Percentiles rank a stretch among this genome's conserved stretches.
These are phyloP conservation scores for Picea sitchensis DNA, from an alignment of 75 land plant genomes.

Conservation along the genomic window DNA sequence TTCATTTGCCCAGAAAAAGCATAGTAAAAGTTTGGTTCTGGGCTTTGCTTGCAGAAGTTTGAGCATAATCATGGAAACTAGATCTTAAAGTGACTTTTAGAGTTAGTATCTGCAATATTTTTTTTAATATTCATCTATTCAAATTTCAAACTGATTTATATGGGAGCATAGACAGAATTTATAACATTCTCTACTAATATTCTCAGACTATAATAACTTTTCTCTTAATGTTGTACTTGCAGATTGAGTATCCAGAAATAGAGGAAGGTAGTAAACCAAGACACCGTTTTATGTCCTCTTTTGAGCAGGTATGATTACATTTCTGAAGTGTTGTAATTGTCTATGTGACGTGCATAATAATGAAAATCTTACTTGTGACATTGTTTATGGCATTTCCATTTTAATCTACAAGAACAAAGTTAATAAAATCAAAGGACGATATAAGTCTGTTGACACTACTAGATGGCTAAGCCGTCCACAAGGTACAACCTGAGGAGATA, in stretches of 20 bases:
- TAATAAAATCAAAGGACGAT: not conserved
- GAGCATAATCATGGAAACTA: not conserved
- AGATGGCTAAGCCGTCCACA: no score
- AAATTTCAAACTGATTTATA: no score
- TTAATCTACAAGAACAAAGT: not conserved
- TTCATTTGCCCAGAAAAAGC: not conserved
- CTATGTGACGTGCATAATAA: not conserved
- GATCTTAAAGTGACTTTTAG: not conserved
- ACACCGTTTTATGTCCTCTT: conserved; percentile 97
- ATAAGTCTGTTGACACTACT: not conserved
- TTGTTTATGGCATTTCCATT: not conserved
- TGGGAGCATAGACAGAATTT: no score
- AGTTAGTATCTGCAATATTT: not conserved
- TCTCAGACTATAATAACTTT: not conserved
- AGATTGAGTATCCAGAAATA: conserved; percentile 99
- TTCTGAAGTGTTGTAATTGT: not conserved
- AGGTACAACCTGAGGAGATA: no score
- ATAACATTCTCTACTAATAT: not conserved
- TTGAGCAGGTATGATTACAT: conserved; percentile 72
- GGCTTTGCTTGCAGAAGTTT: no score
- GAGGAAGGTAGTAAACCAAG: conserved; percentile 87
- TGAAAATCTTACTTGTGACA: not conserved
- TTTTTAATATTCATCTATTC: not conserved
- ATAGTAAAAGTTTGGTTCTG: no score
- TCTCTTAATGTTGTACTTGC: conserved; percentile 11